Conservation (phyloP, 345 rosid genomes). For the Pugionium cornutum region DNA sequence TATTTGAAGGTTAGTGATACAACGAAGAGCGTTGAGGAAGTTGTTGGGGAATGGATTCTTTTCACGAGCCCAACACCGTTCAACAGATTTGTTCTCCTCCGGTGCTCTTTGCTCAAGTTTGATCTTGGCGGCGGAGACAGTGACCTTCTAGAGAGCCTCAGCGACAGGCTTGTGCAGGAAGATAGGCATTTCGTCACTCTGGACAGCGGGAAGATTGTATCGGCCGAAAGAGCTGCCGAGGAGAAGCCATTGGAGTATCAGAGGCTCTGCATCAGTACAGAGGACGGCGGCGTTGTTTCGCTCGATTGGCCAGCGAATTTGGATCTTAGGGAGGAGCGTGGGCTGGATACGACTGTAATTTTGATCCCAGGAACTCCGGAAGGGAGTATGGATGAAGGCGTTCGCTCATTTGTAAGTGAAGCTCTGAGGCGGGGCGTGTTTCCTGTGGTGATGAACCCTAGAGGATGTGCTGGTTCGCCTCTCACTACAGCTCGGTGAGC, state of each 20-base stretch:
- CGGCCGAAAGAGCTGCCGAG: conserved; percentile 27
- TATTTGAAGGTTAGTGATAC: background rate
- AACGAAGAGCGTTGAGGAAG: conserved; percentile 33
- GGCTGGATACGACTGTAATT: conserved; percentile 78
- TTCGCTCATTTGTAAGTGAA: conserved; percentile 60
- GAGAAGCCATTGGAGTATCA: conserved; percentile 61
- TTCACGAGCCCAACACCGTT: conserved; percentile 86
- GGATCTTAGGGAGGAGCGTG: conserved; percentile 72
- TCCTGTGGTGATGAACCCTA: conserved; percentile 92
- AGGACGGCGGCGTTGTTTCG: conserved; percentile 82
- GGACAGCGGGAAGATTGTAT: conserved; percentile 59
- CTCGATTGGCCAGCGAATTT: conserved; percentile 89
- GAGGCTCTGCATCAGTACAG: conserved; percentile 62
- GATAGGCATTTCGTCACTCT: conserved; percentile 80
- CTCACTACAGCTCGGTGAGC: conserved; percentile 84
- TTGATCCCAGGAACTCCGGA: conserved; percentile 76
- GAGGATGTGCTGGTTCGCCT: conserved; percentile 98
- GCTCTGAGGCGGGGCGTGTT: conserved; percentile 67
- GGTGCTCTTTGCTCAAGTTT: conserved; percentile 76
- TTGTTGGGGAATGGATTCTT: conserved; percentile 77
- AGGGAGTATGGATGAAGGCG: conserved; percentile 67
- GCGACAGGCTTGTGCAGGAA: conserved; percentile 67
- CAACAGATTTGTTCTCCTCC: conserved; percentile 77
- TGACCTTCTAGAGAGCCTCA: conserved; percentile 55
- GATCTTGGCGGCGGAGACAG: conserved; percentile 33